These are phyloP conservation scores for Trypanosomatidae sp. DNA, from an alignment of 208 protist genomes.

Conservation along the genomic window DNA sequence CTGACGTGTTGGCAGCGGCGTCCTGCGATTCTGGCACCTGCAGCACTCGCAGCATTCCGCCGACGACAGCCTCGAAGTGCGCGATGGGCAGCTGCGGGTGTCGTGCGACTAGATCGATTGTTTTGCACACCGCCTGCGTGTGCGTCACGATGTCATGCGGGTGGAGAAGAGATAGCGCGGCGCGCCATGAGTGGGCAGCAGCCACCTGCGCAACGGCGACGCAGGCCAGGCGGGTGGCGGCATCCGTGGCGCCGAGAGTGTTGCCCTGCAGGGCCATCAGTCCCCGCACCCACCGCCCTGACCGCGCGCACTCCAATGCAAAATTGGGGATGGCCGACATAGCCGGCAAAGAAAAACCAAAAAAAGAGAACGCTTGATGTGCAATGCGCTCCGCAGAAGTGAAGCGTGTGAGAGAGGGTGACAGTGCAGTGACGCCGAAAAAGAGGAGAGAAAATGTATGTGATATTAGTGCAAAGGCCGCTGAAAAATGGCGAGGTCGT, in stretches of 20 bases:
- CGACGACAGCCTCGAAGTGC: constrained; percentile 5
- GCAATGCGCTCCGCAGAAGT: too few species aligned
- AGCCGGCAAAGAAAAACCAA: background rate
- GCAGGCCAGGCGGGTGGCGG: too few species aligned
- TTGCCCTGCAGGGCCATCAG: constrained; percentile 59
- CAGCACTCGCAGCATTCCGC: constrained; percentile 4
- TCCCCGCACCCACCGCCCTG: constrained; percentile 69
- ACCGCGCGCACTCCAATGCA: constrained; percentile 55
- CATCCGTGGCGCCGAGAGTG: too few species aligned
- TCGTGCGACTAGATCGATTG: constrained; percentile 27
- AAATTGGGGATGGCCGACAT: constrained; percentile 72
- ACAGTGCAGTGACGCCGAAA: too few species aligned
- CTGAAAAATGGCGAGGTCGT: too few species aligned
- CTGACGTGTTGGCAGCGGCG: too few species aligned
- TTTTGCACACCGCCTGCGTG: constrained; percentile 21
- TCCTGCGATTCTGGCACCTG: too few species aligned
- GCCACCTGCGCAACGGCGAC: constrained; percentile 42
- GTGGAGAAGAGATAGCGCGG: constrained; percentile 42
- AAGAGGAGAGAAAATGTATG: too few species aligned
- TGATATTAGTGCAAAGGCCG: too few species aligned
- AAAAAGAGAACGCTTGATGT: too few species aligned
- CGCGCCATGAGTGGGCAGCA: constrained; percentile 45
- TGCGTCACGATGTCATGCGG: constrained; percentile 13
- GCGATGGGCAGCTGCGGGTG: constrained; percentile 14
- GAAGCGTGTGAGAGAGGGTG: too few species aligned